phyloP scores from a whole-genome alignment of 2,329 filamentous ascomycete species.

The Huntiella decipiens region DNA sequence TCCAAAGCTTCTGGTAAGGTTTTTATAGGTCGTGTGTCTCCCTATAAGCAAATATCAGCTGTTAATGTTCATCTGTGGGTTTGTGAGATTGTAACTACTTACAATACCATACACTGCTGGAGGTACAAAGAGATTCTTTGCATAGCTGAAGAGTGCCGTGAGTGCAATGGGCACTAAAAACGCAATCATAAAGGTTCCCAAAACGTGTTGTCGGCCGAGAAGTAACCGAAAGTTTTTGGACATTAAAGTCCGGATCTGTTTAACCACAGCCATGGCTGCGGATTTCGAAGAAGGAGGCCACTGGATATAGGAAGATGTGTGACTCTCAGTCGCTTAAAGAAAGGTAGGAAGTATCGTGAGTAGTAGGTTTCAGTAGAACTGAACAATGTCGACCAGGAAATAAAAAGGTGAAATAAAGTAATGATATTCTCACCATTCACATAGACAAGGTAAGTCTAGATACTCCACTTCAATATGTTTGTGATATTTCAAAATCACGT shows the following conservation, averaged over 20 bases:
- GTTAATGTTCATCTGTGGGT: background rate
- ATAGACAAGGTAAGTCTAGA: no score
- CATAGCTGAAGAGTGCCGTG: conserved; percentile 44
- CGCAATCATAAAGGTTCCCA: conserved; percentile 34
- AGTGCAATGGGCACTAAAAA: conserved; percentile 40
- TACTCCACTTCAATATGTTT: no score
- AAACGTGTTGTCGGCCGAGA: conserved; percentile 28
- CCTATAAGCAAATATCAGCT: conserved; percentile 17
- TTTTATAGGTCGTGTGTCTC: conserved; percentile 38
- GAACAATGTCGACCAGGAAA: no score
- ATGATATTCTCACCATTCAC: no score
- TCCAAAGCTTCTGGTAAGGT: conserved; percentile 44
- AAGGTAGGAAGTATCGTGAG: no score
- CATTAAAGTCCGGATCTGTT: conserved; percentile 41
- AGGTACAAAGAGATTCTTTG: conserved; percentile 67
- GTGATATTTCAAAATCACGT: no score
- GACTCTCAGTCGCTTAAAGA: background rate
- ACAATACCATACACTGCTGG: conserved; percentile 54
- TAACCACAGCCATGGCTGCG: background rate
- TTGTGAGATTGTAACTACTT: background rate
- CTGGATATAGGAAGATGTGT: background rate
- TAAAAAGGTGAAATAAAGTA: no score
- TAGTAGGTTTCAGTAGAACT: no score
- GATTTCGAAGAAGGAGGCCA: background rate
- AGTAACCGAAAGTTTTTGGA: conserved; percentile 43